A percentile compares a stretch with the other conserved stretches of the same genome.
These are phyloP conservation scores for Hibiscus mutabilis DNA, from an alignment of 345 rosid genomes.

Conservation along the genomic window DNA sequence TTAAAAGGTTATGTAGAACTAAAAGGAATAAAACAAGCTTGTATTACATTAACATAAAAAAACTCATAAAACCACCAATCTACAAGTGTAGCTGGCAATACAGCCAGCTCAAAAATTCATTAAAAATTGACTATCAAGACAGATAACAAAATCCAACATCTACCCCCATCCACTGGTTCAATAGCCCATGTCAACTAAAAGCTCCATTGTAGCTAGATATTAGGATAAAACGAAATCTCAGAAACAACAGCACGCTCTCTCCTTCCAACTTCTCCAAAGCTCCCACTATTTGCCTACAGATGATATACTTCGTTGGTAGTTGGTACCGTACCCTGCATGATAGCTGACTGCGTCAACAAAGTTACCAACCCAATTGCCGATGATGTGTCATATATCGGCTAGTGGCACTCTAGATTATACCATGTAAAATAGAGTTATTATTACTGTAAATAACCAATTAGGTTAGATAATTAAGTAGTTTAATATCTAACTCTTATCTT, in stretches of 20 bases:
- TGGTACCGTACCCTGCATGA: neutral
- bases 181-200: neutral
- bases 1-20: too few species aligned
- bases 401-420: neutral
- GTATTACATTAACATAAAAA: too few species aligned
- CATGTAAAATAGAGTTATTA: too few species aligned
- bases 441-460: too few species aligned
- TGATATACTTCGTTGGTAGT: neutral
- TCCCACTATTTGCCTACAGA: neutral
- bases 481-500: too few species aligned
- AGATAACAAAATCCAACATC: neutral
- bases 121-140: neutral
- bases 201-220: neutral
- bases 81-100: neutral
- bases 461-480: too few species aligned
- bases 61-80: too few species aligned
- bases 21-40: too few species aligned
- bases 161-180: neutral
- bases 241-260: neutral
- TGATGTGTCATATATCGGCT: neutral
- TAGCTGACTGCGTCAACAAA: neutral
- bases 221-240: neutral
- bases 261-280: neutral
- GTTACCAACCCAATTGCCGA: neutral
- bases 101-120: neutral